Evolutionary conservation across 1,139 yeast genomes (phyloP).

Genomic region (Kodamaea fungicola): DNA sequence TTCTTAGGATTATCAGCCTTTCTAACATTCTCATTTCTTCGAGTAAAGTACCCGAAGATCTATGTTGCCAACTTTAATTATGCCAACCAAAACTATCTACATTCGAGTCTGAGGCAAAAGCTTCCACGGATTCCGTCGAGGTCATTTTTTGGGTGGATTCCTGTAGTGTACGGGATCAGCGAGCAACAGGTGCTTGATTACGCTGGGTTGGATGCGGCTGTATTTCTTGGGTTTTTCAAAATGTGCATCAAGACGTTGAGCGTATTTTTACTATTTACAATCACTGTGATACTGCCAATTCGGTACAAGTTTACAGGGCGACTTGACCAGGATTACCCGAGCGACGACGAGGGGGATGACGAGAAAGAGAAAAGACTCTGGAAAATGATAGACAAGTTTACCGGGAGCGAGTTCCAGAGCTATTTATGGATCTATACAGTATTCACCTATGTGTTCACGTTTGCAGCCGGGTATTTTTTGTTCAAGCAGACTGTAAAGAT

Average conservation of each 20-base stretch:
- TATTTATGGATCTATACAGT: conserved; percentile 58
- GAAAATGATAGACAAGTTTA: conserved; percentile 1
- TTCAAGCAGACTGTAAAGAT: conserved; percentile 69
- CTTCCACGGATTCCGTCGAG: conserved; percentile 34
- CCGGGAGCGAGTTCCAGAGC: conserved; percentile 13
- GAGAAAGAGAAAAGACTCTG: not conserved
- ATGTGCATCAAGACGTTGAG: conserved; percentile 66
- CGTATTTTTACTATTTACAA: conserved; percentile 58
- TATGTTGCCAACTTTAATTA: conserved; percentile 58
- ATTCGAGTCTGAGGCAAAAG: conserved; percentile 40
- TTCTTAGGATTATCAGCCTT: conserved; percentile 64
- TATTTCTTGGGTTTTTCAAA: conserved; percentile 74
- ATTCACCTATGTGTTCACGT: conserved; percentile 82
- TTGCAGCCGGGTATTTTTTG: conserved; percentile 58
- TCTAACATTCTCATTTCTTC: conserved; percentile 57
- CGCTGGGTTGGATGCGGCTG: conserved; percentile 94
- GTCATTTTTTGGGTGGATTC: conserved; percentile 77
- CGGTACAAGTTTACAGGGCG: conserved; percentile 68
- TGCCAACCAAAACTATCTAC: conserved; percentile 40
- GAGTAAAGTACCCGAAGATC: conserved; percentile 66
- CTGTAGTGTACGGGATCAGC: conserved; percentile 55
- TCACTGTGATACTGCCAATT: conserved; percentile 68
- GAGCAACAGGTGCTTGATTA: conserved; percentile 80
- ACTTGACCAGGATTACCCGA: conserved; percentile 50
- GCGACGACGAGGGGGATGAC: conserved; percentile 35